These are phyloP conservation scores for Glebionis coronaria DNA, from an alignment of 129 eudicot species.

Conservation along the genomic window DNA sequence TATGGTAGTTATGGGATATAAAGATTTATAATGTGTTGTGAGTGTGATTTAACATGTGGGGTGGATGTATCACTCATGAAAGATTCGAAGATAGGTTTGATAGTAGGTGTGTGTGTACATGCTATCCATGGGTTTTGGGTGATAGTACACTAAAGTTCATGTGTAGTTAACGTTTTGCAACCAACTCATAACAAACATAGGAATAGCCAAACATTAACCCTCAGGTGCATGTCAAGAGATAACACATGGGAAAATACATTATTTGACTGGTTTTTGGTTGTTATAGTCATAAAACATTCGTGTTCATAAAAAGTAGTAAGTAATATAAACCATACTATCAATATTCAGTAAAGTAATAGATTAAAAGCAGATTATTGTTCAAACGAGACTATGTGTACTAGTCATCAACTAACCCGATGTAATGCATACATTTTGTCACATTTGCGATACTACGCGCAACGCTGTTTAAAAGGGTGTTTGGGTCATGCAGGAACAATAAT, in stretches of 20 bases:
- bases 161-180: slow-evolving; percentile 30
- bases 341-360: too few relatives aligned
- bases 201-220: slow-evolving; percentile 30
- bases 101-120: slow-evolving; percentile 16
- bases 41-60: slow-evolving; percentile 15
- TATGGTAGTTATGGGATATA: too few relatives aligned
- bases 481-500: too few relatives aligned
- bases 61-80: slow-evolving; percentile 10
- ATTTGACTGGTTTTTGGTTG: slow-evolving; percentile 4
- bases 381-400: too few relatives aligned
- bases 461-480: too few relatives aligned
- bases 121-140: slow-evolving; percentile 9
- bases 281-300: too few relatives aligned
- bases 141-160: background rate
- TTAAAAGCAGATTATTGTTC: too few relatives aligned
- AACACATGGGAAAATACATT: slow-evolving; percentile 13
- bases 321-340: too few relatives aligned
- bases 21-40: background rate
- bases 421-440: too few relatives aligned
- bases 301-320: too few relatives aligned
- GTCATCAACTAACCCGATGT: too few relatives aligned
- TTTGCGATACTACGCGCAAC: too few relatives aligned
- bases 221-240: slow-evolving; percentile 16
- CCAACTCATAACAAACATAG: slow-evolving; percentile 39
- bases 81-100: slow-evolving; percentile 30